Evolutionary conservation across 2,329 filamentous ascomycete genomes (phyloP), one percentile per base, ranked within the genome.

Genomic region (Colletotrichum lentis): DNA sequence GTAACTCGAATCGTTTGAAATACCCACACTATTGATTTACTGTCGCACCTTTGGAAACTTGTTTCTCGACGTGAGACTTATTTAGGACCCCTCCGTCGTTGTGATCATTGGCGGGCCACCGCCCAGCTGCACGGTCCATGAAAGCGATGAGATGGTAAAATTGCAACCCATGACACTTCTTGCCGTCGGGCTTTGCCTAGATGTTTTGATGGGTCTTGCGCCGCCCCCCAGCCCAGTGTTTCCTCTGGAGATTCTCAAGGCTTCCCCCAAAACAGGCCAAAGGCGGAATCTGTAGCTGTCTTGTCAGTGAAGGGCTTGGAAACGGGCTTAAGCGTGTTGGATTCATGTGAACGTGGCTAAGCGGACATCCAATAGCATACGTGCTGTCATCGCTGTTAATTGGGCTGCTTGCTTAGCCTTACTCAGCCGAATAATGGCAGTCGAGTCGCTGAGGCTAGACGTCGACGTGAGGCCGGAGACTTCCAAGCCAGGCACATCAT

Each of bases 81-180:
- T 7, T 27, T 64, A 24, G 27, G 52, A 46, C 27, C 44, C 50
- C 3, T 12, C 12, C 8, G 27, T 43, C 37, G 35, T 60, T 50
- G 46, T 55, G 66, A 66, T 66, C 62, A 64, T 65, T 61, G 44
- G 62, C 20, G 20, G 54, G 47, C 41, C 27, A n/a, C 11, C 37
- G n/a, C 16, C 35, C 37, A 24, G 20, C 31, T 39, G 43, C 61
- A 54, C 60, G 66, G 62, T 27, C 44, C 10, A 49, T n/a, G 22
- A 27, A 39, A 43, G 12, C 46, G n/a, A 62, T 66, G 62, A 69
- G 46, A 50, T 66, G 55, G 52, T 56, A 20, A 39, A 22, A n/a
- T n/a, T 22, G 56, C 37, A 43, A 31, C 41, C 31, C 35, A 41
- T 22, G 20, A 49, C 49, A 52, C 47, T 55, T 27, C 43, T 8